Percentiles rank a stretch among this genome's conserved stretches.
Evolutionary conservation across 495 filamentous ascomycete species (phyloP).

Genomic region (Trichoderma gamsii): DNA sequence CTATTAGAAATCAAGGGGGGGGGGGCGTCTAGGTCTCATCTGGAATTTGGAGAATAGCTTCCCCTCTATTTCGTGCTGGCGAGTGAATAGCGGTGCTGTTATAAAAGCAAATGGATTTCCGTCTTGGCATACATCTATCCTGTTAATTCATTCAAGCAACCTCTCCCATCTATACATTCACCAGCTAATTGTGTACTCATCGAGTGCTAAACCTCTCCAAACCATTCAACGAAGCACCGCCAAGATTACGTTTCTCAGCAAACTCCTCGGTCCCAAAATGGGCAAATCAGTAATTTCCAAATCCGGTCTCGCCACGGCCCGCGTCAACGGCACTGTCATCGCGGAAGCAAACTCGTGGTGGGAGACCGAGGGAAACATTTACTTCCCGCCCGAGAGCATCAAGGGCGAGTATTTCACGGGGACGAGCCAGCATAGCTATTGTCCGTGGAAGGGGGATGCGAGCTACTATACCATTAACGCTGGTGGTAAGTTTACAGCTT

Average conservation of each 20-base stretch:
- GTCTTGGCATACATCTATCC: neutral
- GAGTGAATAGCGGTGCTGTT: too few relatives aligned
- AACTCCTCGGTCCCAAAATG: neutral
- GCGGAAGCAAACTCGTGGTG: constrained; percentile 40
- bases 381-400: constrained; percentile 49
- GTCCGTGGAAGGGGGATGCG: constrained; percentile 66
- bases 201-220: neutral
- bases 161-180: neutral
- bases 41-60: too few relatives aligned
- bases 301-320: constrained; percentile 14
- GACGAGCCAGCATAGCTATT: constrained; percentile 41
- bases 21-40: neutral
- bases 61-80: too few relatives aligned
- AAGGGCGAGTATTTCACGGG: constrained; percentile 35
- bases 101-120: too few relatives aligned
- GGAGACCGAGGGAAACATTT: constrained; percentile 67
- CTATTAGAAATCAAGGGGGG: constrained; percentile 2
- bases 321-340: constrained; percentile 9
- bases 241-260: neutral
- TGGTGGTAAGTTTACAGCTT: constrained; percentile 38
- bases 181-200: neutral
- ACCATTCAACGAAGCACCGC: neutral
- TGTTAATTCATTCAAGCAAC: too few relatives aligned
- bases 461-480: constrained; percentile 60
- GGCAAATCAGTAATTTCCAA: neutral